phyloP scores from a whole-genome alignment of 139 green algal species.

The Closterium sp. region DNA sequence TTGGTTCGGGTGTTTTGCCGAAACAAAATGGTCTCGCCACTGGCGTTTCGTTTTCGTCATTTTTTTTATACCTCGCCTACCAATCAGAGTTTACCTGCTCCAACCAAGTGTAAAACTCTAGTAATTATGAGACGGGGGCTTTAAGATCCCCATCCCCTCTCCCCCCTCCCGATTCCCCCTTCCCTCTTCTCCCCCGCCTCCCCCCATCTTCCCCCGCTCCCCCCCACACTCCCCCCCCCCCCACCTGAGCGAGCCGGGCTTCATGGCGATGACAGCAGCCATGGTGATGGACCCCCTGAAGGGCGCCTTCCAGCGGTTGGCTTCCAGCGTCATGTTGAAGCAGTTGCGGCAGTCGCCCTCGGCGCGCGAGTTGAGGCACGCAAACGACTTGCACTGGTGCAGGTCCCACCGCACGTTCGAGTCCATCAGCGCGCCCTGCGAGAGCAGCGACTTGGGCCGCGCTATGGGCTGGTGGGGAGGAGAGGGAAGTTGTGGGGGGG shows the following conservation, averaged over 20 bases:
- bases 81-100: too few species aligned
- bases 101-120: too few species aligned
- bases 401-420: constrained; percentile 7
- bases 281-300: constrained; percentile 32
- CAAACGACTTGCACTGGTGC: constrained; percentile 19
- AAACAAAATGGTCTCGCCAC: too few species aligned
- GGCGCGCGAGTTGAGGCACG: not conserved
- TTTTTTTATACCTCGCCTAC: too few species aligned
- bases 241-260: constrained; percentile 34
- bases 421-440: constrained; percentile 1
- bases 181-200: too few species aligned
- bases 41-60: too few species aligned
- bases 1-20: too few species aligned
- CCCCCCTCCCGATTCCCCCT: not conserved
- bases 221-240: not conserved
- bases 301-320: constrained; percentile 11
- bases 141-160: too few species aligned
- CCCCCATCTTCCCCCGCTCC: not conserved
- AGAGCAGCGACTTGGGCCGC: not conserved
- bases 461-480: not conserved
- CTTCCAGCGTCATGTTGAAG: constrained; percentile 16
- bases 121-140: too few species aligned
- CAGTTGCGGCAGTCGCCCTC: constrained; percentile 17
- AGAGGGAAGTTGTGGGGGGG: too few species aligned
- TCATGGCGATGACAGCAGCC: constrained; percentile 33